Percentiles rank a stretch among this genome's conserved stretches.
Conservation (phyloP, 1,284 basidiomycete genomes). For the Marasmius fiardii region DNA sequence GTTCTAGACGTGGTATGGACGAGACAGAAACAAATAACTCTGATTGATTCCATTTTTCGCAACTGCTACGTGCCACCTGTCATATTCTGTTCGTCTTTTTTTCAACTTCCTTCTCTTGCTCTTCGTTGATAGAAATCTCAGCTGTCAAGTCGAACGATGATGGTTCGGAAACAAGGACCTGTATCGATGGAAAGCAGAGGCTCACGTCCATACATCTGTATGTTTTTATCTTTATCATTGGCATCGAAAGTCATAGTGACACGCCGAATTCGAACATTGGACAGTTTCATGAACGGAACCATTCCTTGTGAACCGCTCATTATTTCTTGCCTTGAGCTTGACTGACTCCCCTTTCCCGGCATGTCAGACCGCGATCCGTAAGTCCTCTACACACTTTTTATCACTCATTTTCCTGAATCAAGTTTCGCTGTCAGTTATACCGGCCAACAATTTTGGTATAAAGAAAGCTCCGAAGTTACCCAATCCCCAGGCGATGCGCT, state of each 20-base stretch:
- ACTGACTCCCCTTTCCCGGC: neutral
- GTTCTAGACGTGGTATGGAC: neutral
- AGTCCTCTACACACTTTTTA: neutral
- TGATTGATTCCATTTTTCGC: neutral
- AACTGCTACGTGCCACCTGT: constrained; percentile 1
- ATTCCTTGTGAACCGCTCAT: neutral
- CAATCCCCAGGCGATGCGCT: neutral
- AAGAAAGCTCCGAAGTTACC: neutral
- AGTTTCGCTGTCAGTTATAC: neutral
- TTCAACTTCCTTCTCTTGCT: too few relatives aligned
- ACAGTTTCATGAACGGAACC: neutral
- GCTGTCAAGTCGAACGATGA: neutral
- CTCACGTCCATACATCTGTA: neutral
- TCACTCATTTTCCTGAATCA: neutral
- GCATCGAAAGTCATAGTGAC: too few relatives aligned
- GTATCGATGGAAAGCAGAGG: constrained; percentile 1
- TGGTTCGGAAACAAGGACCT: neutral
- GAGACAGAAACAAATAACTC: neutral
- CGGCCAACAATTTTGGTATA: neutral
- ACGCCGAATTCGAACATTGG: too few relatives aligned
- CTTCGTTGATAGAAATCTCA: neutral
- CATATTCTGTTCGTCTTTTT: neutral
- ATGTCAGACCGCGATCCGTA: neutral
- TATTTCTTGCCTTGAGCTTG: neutral
- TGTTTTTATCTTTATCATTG: neutral